Percentiles rank a stretch among this genome's conserved stretches.
These are phyloP conservation scores for Xenosphaeropsis pyriputrescens DNA, from an alignment of 2,329 filamentous ascomycete genomes.

Conservation along the genomic window DNA sequence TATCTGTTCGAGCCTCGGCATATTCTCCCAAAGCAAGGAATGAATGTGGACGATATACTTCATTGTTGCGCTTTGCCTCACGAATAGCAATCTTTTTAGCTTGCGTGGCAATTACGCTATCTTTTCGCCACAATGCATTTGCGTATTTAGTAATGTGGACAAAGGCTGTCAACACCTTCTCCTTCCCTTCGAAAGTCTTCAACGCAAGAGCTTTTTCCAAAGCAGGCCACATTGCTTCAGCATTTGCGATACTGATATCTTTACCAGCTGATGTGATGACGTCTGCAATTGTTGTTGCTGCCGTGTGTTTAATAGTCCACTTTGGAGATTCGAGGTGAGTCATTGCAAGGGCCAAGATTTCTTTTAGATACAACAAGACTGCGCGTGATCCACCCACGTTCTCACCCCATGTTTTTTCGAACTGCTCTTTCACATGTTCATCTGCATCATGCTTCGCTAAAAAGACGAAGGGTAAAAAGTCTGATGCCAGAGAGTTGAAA, in stretches of 20 bases:
- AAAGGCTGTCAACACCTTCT: slow-evolving; percentile 67
- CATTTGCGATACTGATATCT: slow-evolving; percentile 42
- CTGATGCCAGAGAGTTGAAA: slow-evolving; percentile 62
- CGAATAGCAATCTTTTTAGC: slow-evolving; percentile 71
- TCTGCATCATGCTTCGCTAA: slow-evolving; percentile 76
- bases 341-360: slow-evolving; percentile 59
- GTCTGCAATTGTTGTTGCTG: slow-evolving; percentile 66
- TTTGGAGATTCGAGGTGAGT: slow-evolving; percentile 62
- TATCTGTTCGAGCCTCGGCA: slow-evolving; percentile 48
- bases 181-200: slow-evolving; percentile 90
- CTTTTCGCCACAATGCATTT: slow-evolving; percentile 37
- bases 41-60: slow-evolving; percentile 65
- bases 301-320: slow-evolving; percentile 84
- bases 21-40: slow-evolving; percentile 61
- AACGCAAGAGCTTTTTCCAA: slow-evolving; percentile 70
- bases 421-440: slow-evolving; percentile 65
- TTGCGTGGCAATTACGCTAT: slow-evolving; percentile 37
- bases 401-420: slow-evolving; percentile 75
- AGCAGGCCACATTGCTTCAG: slow-evolving; percentile 62
- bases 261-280: slow-evolving; percentile 52
- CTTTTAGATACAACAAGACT: slow-evolving; percentile 68
- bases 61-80: slow-evolving; percentile 86
- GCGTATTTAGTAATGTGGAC: slow-evolving; percentile 61
- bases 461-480: slow-evolving; percentile 76
- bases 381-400: slow-evolving; percentile 77